Evolutionary conservation across 179 eudicot species (phyloP).

Genomic region (Silene noctiflora): DNA sequence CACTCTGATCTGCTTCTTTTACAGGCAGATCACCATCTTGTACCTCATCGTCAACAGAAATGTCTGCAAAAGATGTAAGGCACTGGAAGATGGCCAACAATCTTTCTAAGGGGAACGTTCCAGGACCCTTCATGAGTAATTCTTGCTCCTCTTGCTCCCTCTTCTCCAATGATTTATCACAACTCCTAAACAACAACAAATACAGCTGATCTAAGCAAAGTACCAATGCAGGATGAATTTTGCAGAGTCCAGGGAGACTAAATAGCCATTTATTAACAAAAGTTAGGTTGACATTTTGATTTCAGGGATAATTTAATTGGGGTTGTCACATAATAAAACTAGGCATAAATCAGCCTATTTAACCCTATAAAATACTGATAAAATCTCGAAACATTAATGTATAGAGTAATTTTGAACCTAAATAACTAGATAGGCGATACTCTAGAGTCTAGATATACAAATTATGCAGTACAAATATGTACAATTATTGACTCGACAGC

Average conservation of each 20-base stretch:
- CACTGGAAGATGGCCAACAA: slow-evolving; percentile 84
- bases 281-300: too few species aligned
- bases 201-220: neutral
- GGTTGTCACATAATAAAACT: too few species aligned
- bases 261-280: too few species aligned
- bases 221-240: neutral
- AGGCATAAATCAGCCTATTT: too few species aligned
- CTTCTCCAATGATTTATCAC: slow-evolving; percentile 58
- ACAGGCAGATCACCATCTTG: slow-evolving; percentile 26
- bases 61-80: slow-evolving; percentile 58
- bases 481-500: too few species aligned
- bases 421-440: too few species aligned
- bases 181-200: slow-evolving; percentile 42
- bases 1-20: slow-evolving; percentile 35
- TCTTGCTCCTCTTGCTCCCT: slow-evolving; percentile 78
- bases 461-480: too few species aligned
- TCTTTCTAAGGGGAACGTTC: slow-evolving; percentile 90
- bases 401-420: too few species aligned
- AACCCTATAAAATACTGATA: too few species aligned
- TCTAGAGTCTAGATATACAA: too few species aligned
- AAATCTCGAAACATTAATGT: too few species aligned
- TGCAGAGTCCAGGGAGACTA: neutral
- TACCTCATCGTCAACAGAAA: slow-evolving; percentile 47
- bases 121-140: slow-evolving; percentile 81
- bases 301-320: too few species aligned